phyloP scores from a whole-genome alignment of 2,329 filamentous ascomycete species.

The Elsinoe fawcettii region DNA sequence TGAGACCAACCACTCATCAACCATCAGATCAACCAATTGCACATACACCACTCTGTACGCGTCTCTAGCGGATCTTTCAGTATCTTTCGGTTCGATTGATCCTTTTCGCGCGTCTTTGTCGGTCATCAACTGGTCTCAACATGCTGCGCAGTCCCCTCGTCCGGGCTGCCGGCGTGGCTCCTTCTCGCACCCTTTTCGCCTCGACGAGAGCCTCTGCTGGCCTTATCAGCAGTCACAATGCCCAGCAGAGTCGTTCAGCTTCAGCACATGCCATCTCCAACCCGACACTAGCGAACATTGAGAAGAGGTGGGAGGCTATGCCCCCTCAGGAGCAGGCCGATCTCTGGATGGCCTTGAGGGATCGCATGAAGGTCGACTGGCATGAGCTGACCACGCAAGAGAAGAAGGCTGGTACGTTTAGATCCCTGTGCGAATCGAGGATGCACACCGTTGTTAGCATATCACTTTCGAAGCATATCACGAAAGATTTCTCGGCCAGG shows the following conservation, averaged over 20 bases:
- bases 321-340: constrained; percentile 98
- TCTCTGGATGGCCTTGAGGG: constrained; percentile 95
- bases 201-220: constrained; percentile 22
- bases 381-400: constrained; percentile 88
- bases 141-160: constrained; percentile 20
- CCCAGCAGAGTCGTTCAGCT: constrained; percentile 53
- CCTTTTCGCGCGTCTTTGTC: background rate
- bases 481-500: too few species aligned
- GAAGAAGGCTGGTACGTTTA: constrained; percentile 93
- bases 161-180: constrained; percentile 19
- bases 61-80: background rate
- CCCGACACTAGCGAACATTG: constrained; percentile 93
- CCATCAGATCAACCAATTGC: background rate
- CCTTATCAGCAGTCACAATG: constrained; percentile 28
- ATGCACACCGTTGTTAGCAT: too few species aligned
- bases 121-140: background rate
- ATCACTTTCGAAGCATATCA: too few species aligned
- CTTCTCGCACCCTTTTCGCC: constrained; percentile 13
- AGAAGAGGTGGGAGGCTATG: constrained; percentile 99
- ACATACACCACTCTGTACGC: background rate
- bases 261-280: constrained; percentile 93
- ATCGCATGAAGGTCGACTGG: constrained; percentile 99
- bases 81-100: background rate
- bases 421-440: background rate
- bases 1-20: constrained; percentile 7